These are phyloP conservation scores for Graphilbum sp. DNA, from an alignment of 2,329 filamentous ascomycete species.

Conservation along the genomic window DNA sequence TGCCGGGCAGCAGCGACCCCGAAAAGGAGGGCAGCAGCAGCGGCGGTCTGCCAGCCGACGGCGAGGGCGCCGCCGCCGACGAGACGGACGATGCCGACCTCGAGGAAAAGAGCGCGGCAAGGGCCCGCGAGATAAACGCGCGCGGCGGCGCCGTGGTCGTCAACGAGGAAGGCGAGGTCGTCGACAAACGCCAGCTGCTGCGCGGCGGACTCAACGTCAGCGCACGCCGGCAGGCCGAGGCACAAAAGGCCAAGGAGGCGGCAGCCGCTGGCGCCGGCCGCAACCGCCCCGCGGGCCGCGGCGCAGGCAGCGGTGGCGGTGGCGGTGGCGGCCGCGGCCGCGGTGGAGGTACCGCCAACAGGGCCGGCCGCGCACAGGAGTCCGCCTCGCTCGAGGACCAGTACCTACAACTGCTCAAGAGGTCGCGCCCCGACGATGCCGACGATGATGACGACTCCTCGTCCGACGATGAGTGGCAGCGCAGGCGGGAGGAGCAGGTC, in stretches of 20 bases:
- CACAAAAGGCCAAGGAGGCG: constrained; percentile 9
- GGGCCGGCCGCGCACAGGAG: constrained; percentile 53
- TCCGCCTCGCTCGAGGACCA: constrained; percentile 66
- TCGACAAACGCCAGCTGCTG: constrained; percentile 70
- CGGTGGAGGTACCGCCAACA: constrained; percentile 26
- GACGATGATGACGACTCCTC: not conserved
- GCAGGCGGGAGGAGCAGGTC: constrained; percentile 41
- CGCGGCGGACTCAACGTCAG: constrained; percentile 59
- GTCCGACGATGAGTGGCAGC: constrained; percentile 46
- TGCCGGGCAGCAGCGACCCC: constrained; percentile 21
- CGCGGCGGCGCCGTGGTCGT: constrained; percentile 45
- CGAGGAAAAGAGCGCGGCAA: constrained; percentile 42
- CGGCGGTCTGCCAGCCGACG: no score
- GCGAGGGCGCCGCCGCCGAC: no score
- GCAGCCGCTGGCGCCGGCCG: no score
- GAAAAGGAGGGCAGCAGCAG: no score
- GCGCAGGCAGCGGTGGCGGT: constrained; percentile 13
- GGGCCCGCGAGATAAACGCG: constrained; percentile 51
- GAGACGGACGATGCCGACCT: constrained; percentile 22
- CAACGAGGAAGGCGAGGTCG: constrained; percentile 71
- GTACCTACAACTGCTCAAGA: constrained; percentile 55
- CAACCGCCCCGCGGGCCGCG: no score
- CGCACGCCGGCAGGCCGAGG: constrained; percentile 39
- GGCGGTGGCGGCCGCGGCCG: constrained; percentile 28
- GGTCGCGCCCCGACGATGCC: constrained; percentile 31